phyloP scores from a whole-genome alignment of 2,329 filamentous ascomycete species.

The Shiraia sp. region DNA sequence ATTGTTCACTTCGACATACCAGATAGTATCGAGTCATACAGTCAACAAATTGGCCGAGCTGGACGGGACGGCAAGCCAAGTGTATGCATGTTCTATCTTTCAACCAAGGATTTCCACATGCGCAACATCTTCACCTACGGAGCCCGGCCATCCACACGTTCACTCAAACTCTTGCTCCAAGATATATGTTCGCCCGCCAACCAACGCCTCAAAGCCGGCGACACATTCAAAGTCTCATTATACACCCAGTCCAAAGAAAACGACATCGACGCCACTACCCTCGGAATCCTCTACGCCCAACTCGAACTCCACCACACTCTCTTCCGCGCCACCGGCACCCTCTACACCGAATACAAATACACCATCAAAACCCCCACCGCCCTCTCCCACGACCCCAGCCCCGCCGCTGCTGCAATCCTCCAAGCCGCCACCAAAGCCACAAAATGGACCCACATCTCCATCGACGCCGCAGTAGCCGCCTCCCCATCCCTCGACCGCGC shows the following conservation, averaged over 20 bases:
- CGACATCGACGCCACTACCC: constrained; percentile 57
- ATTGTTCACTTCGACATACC: constrained; percentile 91
- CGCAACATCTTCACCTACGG: constrained; percentile 64
- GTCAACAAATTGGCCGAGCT: constrained; percentile 93
- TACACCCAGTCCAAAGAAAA: constrained; percentile 53
- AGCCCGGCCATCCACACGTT: constrained; percentile 59
- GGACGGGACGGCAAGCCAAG: constrained; percentile 80
- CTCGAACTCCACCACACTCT: constrained; percentile 63
- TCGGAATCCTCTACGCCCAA: constrained; percentile 62
- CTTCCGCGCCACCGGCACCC: constrained; percentile 59
- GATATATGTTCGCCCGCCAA: constrained; percentile 54
- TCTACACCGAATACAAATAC: constrained; percentile 61
- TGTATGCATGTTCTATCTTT: constrained; percentile 62
- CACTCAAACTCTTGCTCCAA: constrained; percentile 53
- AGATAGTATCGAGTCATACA: constrained; percentile 94
- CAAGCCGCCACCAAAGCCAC: constrained; percentile 46
- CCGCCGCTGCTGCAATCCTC: constrained; percentile 52
- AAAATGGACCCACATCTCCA: constrained; percentile 55
- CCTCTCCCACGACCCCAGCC: constrained; percentile 45
- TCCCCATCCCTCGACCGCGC: constrained; percentile 44
- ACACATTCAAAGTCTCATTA: constrained; percentile 54
- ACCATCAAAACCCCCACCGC: constrained; percentile 36
- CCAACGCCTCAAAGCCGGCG: constrained; percentile 40
- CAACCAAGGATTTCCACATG: constrained; percentile 61
- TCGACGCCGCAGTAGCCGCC: constrained; percentile 47